Percentiles rank a stretch among this genome's conserved stretches.
Evolutionary conservation across 2,329 filamentous ascomycete genomes (phyloP).

Genomic region (Trichophaea hybrida): DNA sequence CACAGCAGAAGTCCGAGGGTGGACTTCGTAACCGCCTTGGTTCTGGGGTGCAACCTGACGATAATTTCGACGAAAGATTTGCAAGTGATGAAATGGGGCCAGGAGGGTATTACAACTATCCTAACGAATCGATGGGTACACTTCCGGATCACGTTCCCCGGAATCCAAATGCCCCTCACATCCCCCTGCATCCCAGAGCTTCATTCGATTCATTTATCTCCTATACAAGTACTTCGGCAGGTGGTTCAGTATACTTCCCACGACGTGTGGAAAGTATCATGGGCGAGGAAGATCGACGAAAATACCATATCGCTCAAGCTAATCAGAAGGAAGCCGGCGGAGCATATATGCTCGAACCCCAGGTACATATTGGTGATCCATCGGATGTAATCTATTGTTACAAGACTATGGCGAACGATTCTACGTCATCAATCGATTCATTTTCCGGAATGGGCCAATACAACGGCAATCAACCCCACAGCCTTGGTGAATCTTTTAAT

Average conservation of each 20-base stretch:
- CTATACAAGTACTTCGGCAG: constrained; percentile 36
- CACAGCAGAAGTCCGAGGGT: constrained; percentile 32
- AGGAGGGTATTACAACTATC: constrained; percentile 54
- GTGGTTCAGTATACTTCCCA: constrained; percentile 50
- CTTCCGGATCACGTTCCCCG: constrained; percentile 37
- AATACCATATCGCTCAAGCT: constrained; percentile 54
- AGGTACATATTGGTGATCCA: constrained; percentile 27
- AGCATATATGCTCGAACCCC: constrained; percentile 32
- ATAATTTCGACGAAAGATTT: constrained; percentile 64
- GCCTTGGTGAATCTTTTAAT: constrained; percentile 15
- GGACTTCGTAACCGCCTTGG: constrained; percentile 32
- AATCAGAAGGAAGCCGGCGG: constrained; percentile 31
- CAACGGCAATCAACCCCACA: constrained; percentile 22
- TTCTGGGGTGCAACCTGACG: constrained; percentile 46
- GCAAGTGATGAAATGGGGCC: constrained; percentile 53
- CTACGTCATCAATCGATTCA: constrained; percentile 33
- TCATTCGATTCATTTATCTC: constrained; percentile 56
- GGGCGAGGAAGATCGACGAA: constrained; percentile 59
- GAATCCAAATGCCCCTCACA: constrained; percentile 35
- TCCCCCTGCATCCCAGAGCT: constrained; percentile 41
- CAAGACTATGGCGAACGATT: constrained; percentile 34
- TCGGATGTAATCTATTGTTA: constrained; percentile 39
- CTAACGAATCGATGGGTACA: constrained; percentile 52
- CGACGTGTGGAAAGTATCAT: constrained; percentile 61
- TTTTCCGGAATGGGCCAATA: constrained; percentile 25